phyloP scores from a whole-genome alignment of 805 yeast species.

The Kodamaea restingae region DNA sequence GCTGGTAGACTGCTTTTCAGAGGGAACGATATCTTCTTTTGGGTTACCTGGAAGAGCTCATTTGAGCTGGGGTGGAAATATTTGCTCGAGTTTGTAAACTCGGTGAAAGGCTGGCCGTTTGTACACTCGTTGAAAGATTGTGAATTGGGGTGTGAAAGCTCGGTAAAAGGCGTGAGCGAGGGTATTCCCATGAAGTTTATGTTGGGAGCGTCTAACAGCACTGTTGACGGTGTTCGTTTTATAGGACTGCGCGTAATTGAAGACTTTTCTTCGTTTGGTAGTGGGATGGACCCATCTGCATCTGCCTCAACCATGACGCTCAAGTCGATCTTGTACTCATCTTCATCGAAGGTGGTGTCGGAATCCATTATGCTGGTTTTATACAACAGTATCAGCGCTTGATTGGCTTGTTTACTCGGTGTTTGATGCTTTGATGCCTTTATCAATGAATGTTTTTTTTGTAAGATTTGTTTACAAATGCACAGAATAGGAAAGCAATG shows the following conservation, averaged over 20 bases:
- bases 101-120: background rate
- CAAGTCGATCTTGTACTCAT: conserved; percentile 20
- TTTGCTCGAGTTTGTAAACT: too few relatives aligned
- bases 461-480: conserved; percentile 9
- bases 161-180: background rate
- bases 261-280: background rate
- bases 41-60: conserved; percentile 28
- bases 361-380: conserved; percentile 2
- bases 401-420: too few relatives aligned
- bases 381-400: too few relatives aligned
- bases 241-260: background rate
- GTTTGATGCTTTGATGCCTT: background rate
- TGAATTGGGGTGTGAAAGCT: too few relatives aligned
- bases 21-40: background rate
- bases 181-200: background rate
- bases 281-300: background rate
- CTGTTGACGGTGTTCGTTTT: background rate
- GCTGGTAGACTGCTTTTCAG: background rate
- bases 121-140: too few relatives aligned
- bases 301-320: conserved; percentile 14
- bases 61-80: background rate
- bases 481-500: conserved; percentile 1
- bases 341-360: conserved; percentile 10
- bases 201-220: background rate
- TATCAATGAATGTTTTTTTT: conserved; percentile 1